Percentiles rank a stretch among this genome's conserved stretches.
These are phyloP conservation scores for Acacia concinna DNA, from an alignment of 331 rosid species.

Conservation along the genomic window DNA sequence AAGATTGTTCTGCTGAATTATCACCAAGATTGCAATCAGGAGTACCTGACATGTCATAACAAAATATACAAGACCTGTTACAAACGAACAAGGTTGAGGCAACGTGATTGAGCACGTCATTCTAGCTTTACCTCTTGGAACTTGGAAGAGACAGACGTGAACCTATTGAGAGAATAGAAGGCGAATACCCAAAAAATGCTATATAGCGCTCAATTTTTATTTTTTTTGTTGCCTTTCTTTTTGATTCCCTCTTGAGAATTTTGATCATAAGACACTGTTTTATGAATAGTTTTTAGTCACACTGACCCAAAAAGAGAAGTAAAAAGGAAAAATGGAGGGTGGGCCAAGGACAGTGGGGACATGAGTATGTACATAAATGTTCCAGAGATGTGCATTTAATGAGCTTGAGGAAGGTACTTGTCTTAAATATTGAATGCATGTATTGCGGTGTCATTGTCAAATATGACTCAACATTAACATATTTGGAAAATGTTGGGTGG, in stretches of 20 bases:
- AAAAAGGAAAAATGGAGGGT: background rate
- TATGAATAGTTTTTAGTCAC: background rate
- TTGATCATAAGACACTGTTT: background rate
- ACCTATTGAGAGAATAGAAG: slow-evolving; percentile 24
- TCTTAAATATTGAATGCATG: background rate
- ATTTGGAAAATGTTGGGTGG: background rate
- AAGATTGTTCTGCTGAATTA: slow-evolving; percentile 36
- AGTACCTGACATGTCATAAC: background rate
- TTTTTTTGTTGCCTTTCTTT: too few relatives aligned
- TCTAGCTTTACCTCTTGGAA: background rate
- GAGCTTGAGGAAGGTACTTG: background rate
- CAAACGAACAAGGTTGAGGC: background rate
- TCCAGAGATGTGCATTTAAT: background rate
- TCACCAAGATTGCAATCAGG: background rate
- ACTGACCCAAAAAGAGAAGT: background rate
- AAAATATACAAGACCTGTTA: slow-evolving; percentile 2
- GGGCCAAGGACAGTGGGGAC: background rate
- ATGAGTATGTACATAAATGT: background rate
- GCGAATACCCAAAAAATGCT: background rate
- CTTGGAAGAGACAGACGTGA: background rate
- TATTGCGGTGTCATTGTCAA: background rate
- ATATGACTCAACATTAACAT: background rate
- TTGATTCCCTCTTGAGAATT: background rate
- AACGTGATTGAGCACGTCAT: background rate
- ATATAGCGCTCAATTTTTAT: background rate